Evolutionary conservation across 495 filamentous ascomycete species (phyloP).

Genomic region (Penicillium riverlandense): DNA sequence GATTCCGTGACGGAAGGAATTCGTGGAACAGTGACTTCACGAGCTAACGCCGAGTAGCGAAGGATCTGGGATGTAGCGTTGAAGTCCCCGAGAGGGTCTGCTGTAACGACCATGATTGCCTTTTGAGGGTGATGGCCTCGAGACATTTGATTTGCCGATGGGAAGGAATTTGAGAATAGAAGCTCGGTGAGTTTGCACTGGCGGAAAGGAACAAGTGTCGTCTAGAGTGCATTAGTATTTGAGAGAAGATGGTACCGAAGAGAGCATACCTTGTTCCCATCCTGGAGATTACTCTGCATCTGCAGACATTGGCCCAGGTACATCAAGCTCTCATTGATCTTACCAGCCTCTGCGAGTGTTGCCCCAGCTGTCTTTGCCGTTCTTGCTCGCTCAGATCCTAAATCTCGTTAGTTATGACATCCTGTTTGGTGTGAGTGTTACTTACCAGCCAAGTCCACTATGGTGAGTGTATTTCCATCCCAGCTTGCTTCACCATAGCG

Average conservation of each 20-base stretch:
- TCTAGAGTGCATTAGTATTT: constrained; percentile 30
- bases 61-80: constrained; percentile 96
- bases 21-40: constrained; percentile 87
- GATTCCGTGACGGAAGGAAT: constrained; percentile 69
- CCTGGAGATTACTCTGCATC: constrained; percentile 77
- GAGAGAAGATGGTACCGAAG: neutral
- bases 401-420: constrained; percentile 5
- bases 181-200: constrained; percentile 97
- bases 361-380: constrained; percentile 90
- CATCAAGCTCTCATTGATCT: constrained; percentile 97
- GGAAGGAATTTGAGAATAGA: constrained; percentile 92
- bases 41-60: constrained; percentile 87
- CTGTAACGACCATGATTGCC: constrained; percentile 93
- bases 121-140: constrained; percentile 66
- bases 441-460: constrained; percentile 85
- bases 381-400: constrained; percentile 80
- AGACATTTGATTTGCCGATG: constrained; percentile 51
- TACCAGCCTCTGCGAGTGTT: constrained; percentile 89
- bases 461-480: constrained; percentile 74
- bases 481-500: constrained; percentile 51
- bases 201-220: constrained; percentile 79
- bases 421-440: neutral
- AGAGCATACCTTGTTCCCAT: constrained; percentile 60
- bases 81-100: constrained; percentile 89
- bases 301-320: constrained; percentile 96